Conservation (phyloP, 495 filamentous ascomycete genomes). For the Tetracladium setigerum region DNA sequence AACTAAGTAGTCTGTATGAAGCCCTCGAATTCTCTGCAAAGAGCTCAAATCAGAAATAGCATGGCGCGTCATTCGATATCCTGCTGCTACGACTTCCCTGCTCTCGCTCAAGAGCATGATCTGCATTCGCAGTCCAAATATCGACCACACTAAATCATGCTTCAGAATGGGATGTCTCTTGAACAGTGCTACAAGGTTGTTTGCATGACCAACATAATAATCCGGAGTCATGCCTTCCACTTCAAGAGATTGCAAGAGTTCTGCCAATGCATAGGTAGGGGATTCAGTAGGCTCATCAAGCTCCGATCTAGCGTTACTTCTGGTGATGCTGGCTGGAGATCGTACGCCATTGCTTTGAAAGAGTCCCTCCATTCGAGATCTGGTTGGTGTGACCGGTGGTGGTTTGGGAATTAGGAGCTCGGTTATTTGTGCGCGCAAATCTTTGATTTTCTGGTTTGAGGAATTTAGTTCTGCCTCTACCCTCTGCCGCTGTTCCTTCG, state of each 20-base stretch:
- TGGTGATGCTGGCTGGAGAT: conserved; percentile 54
- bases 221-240: conserved; percentile 79
- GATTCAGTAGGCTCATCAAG: conserved; percentile 62
- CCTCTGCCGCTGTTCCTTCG: conserved; percentile 77
- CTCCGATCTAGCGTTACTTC: conserved; percentile 45
- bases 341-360: conserved; percentile 58
- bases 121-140: conserved; percentile 88
- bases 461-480: conserved; percentile 88
- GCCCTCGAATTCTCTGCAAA: conserved; percentile 72
- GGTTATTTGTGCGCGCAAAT: conserved; percentile 71
- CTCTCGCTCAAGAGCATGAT: conserved; percentile 91
- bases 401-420: conserved; percentile 55
- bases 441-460: conserved; percentile 83
- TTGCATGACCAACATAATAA: conserved; percentile 89
- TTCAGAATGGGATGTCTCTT: conserved; percentile 88
- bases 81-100: conserved; percentile 90
- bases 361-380: conserved; percentile 57
- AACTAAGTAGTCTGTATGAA: conserved; percentile 89
- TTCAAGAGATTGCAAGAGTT: conserved; percentile 82
- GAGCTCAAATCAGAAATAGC: conserved; percentile 89
- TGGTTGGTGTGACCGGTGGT: conserved; percentile 59
- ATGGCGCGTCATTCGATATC: conserved; percentile 87
- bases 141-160: conserved; percentile 90
- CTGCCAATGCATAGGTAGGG: conserved; percentile 81
- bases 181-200: conserved; percentile 86